Conservation (phyloP, 129 eudicot genomes). For the sunflower (Helianthus annuus) region DNA sequence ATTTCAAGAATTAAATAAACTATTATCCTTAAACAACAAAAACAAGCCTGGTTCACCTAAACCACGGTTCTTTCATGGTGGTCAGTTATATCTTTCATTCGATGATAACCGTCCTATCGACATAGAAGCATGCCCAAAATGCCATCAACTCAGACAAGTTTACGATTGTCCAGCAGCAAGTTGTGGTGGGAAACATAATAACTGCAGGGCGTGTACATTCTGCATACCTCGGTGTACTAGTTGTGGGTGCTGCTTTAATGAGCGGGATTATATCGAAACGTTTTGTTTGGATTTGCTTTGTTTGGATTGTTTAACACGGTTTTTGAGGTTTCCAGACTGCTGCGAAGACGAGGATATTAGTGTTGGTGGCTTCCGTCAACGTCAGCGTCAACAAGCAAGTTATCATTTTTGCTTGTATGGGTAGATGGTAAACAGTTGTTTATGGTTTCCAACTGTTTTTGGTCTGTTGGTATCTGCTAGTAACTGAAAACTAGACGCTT, state of each 20-base stretch:
- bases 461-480: slow-evolving; percentile 3
- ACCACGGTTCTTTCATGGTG: slow-evolving; percentile 52
- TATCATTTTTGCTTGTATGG: slow-evolving; percentile 49
- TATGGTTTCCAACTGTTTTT: slow-evolving; percentile 18
- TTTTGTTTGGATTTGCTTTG: slow-evolving; percentile 47
- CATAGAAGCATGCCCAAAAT: slow-evolving; percentile 68
- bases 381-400: slow-evolving; percentile 37
- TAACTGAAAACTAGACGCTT: slow-evolving; percentile 15
- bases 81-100: slow-evolving; percentile 52
- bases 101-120: slow-evolving; percentile 76
- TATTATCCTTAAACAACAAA: slow-evolving; percentile 35
- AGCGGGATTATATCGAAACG: slow-evolving; percentile 52
- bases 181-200: slow-evolving; percentile 34
- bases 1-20: slow-evolving; percentile 45
- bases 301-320: slow-evolving; percentile 41
- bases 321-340: slow-evolving; percentile 37
- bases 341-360: slow-evolving; percentile 23
- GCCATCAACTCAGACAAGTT: slow-evolving; percentile 53
- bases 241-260: slow-evolving; percentile 67
- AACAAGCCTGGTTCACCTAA: slow-evolving; percentile 27
- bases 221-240: slow-evolving; percentile 59
- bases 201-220: slow-evolving; percentile 60
- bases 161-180: slow-evolving; percentile 66
- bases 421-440: slow-evolving; percentile 25
- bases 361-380: slow-evolving; percentile 30